These are phyloP conservation scores for Ochromonadaceae sp. DNA, from an alignment of 352 stramenopile genomes.

Conservation along the genomic window DNA sequence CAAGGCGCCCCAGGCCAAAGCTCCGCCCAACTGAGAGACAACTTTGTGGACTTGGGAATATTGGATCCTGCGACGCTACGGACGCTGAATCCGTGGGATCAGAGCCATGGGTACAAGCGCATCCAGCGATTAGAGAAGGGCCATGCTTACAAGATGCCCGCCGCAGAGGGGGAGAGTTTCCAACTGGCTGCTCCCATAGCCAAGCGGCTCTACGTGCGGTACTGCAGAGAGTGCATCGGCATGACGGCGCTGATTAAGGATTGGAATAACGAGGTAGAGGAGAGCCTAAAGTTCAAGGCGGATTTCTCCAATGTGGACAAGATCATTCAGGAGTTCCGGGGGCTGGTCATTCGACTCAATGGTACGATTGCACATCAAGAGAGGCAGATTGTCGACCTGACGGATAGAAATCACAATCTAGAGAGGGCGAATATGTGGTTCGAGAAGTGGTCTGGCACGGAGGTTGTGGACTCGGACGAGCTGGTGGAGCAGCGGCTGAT, in stretches of 20 bases:
- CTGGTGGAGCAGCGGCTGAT: too few relatives aligned
- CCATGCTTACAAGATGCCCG: neutral
- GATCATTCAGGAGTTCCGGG: too few relatives aligned
- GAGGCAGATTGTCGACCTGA: too few relatives aligned
- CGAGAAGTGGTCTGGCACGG: too few relatives aligned
- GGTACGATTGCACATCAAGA: too few relatives aligned
- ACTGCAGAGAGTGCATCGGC: conserved; percentile 5
- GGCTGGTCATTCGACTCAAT: too few relatives aligned
- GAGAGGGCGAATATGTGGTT: too few relatives aligned
- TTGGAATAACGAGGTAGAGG: conserved; percentile 12
- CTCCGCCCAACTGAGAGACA: neutral
- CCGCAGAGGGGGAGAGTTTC: neutral
- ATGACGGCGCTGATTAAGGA: neutral
- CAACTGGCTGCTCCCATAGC: neutral
- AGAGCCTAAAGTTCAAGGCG: too few relatives aligned
- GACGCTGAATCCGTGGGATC: conserved; percentile 6
- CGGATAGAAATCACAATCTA: too few relatives aligned
- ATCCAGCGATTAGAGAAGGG: neutral
- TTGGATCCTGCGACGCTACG: neutral
- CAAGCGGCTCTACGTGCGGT: neutral
- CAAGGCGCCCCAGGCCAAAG: neutral
- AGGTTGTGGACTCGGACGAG: too few relatives aligned
- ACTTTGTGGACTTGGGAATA: neutral
- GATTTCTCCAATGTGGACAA: too few relatives aligned
- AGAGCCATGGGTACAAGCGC: neutral